These are phyloP conservation scores for Ogataea degrootiae DNA, from an alignment of 805 yeast genomes.

Conservation along the genomic window DNA sequence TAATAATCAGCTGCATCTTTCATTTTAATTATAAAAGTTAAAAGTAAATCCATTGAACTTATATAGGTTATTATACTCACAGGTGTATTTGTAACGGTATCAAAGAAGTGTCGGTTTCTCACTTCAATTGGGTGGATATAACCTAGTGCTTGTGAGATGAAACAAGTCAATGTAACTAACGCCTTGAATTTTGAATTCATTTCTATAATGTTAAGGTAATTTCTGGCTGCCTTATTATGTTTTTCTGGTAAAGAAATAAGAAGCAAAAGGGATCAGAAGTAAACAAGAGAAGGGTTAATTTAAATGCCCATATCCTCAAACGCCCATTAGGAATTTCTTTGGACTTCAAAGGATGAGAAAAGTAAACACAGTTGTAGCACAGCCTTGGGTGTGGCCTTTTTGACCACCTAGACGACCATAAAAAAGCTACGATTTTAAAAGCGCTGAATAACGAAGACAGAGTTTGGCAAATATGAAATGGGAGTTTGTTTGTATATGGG, in stretches of 20 bases:
- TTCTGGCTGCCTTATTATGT: background rate
- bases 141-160: slow-evolving; percentile 7
- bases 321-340: background rate
- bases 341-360: no score
- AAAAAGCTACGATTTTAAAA: background rate
- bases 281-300: background rate
- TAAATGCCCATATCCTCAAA: background rate
- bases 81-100: slow-evolving; percentile 68
- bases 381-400: background rate
- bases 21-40: no score
- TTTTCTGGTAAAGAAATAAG: background rate
- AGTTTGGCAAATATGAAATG: background rate
- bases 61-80: slow-evolving; percentile 34
- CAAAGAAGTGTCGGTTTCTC: slow-evolving; percentile 67
- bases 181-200: slow-evolving; percentile 4
- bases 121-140: slow-evolving; percentile 57
- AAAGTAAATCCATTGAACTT: no score
- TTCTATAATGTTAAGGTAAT: background rate
- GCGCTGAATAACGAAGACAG: background rate
- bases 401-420: background rate
- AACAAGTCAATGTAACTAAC: slow-evolving; percentile 3
- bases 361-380: background rate
- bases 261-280: background rate
- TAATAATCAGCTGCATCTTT: background rate
- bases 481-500: background rate